Conservation (phyloP, 116 monocot genomes). For the Cymodocea nodosa region DNA sequence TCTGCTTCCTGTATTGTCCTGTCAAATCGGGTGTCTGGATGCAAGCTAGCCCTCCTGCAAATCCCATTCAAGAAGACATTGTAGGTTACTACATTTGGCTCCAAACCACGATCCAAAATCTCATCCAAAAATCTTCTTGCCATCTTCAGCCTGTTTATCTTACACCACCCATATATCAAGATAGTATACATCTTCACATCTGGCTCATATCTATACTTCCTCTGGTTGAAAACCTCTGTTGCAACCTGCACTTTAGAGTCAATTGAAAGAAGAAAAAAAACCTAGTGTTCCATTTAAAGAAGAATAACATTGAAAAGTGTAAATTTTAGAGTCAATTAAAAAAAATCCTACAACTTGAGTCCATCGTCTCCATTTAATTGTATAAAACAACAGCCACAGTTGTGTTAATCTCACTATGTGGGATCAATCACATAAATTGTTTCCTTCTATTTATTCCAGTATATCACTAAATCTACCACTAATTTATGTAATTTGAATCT, state of each 20-base stretch:
- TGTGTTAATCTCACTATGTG: too few relatives aligned
- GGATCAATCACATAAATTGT: too few relatives aligned
- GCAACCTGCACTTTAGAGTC: constrained; percentile 42
- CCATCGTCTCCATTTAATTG: too few relatives aligned
- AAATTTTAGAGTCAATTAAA: not conserved
- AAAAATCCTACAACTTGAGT: not conserved
- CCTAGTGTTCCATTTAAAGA: too few relatives aligned
- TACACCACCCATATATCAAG: constrained; percentile 93
- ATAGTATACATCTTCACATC: constrained; percentile 76
- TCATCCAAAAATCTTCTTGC: constrained; percentile 64
- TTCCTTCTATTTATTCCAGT: too few relatives aligned
- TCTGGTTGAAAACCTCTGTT: constrained; percentile 83
- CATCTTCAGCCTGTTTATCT: constrained; percentile 49
- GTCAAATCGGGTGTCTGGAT: constrained; percentile 65
- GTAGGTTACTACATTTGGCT: constrained; percentile 81
- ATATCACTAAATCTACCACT: too few relatives aligned
- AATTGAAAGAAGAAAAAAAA: not conserved
- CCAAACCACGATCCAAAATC: constrained; percentile 51
- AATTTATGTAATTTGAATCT: too few relatives aligned
- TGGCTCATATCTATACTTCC: constrained; percentile 46
- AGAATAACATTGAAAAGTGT: not conserved
- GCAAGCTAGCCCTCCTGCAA: constrained; percentile 71
- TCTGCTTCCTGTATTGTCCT: constrained; percentile 53
- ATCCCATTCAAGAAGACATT: constrained; percentile 79
- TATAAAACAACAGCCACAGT: too few relatives aligned